These are phyloP conservation scores for Warburgia ugandensis DNA, from an alignment of 164 flowering plant genomes.

Conservation along the genomic window DNA sequence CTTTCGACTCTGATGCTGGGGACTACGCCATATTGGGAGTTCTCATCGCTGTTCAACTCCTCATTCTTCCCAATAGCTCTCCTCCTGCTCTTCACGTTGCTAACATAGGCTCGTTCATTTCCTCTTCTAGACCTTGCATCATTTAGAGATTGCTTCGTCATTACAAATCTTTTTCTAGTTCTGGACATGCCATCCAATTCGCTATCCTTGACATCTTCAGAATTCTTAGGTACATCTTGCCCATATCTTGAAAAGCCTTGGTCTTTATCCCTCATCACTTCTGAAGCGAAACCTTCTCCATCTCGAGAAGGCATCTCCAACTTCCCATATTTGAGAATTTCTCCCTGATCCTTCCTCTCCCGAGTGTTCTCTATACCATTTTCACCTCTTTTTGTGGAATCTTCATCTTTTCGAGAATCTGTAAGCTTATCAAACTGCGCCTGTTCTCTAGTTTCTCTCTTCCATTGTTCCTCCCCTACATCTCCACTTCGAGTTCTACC, in stretches of 20 bases:
- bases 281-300: too few relatives aligned
- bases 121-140: slow-evolving; percentile 10
- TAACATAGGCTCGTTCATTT: slow-evolving; percentile 10
- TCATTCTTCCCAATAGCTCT: slow-evolving; percentile 6
- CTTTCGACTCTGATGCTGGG: neutral
- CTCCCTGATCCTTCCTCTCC: too few relatives aligned
- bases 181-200: slow-evolving; percentile 3
- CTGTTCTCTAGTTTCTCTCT: neutral
- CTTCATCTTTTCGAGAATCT: neutral
- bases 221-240: neutral
- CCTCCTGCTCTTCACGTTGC: slow-evolving; percentile 26
- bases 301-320: too few relatives aligned
- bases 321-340: too few relatives aligned
- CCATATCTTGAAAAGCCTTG: neutral
- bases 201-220: slow-evolving; percentile 7
- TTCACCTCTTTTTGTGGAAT: neutral
- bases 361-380: too few relatives aligned
- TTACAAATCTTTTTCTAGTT: slow-evolving; percentile 21
- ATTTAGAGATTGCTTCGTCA: slow-evolving; percentile 5
- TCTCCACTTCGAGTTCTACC: neutral
- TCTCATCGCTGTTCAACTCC: slow-evolving; percentile 1
- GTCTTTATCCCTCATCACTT: neutral
- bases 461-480: slow-evolving; percentile 4
- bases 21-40: neutral
- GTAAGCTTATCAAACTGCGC: neutral